Conservation (phyloP, 441 rosid species). For the Raphanus hybrid region DNA sequence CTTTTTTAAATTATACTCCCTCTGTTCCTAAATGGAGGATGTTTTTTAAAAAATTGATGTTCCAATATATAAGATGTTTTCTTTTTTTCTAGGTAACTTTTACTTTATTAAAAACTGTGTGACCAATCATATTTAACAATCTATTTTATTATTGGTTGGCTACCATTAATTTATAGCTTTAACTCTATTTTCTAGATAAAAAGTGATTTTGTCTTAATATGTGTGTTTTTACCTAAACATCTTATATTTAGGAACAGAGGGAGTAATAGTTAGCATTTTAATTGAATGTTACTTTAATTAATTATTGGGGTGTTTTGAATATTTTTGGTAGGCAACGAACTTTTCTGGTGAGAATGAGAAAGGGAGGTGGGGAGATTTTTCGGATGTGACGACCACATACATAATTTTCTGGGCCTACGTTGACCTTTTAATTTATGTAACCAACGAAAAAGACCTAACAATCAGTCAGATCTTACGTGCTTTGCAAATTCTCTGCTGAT, state of each 20-base stretch:
- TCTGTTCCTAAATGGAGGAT: too few species aligned
- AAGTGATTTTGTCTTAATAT: too few species aligned
- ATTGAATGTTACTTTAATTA: not conserved
- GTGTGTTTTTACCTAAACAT: too few species aligned
- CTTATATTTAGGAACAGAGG: too few species aligned
- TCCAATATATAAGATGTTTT: too few species aligned
- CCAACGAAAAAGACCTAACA: slow-evolving; percentile 23
- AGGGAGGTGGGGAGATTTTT: slow-evolving; percentile 6
- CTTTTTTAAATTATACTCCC: not conserved
- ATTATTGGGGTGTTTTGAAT: not conserved
- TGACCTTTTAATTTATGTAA: slow-evolving; percentile 2
- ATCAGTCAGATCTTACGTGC: slow-evolving; percentile 33
- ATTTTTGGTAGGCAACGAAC: slow-evolving; percentile 28
- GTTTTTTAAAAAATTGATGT: too few species aligned
- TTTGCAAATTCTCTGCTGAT: not conserved
- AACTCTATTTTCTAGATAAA: too few species aligned
- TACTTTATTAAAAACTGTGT: too few species aligned
- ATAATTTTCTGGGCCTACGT: slow-evolving; percentile 23
- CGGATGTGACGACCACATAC: slow-evolving; percentile 36
- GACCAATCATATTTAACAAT: too few species aligned
- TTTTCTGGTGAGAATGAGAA: slow-evolving; percentile 28
- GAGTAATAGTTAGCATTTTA: slow-evolving; percentile 8
- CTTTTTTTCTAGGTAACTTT: too few species aligned
- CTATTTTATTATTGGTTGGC: too few species aligned
- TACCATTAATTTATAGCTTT: too few species aligned